Base-by-base conservation (phyloP, 176 grass and related monocot genomes). In the Canna indica region DNA sequence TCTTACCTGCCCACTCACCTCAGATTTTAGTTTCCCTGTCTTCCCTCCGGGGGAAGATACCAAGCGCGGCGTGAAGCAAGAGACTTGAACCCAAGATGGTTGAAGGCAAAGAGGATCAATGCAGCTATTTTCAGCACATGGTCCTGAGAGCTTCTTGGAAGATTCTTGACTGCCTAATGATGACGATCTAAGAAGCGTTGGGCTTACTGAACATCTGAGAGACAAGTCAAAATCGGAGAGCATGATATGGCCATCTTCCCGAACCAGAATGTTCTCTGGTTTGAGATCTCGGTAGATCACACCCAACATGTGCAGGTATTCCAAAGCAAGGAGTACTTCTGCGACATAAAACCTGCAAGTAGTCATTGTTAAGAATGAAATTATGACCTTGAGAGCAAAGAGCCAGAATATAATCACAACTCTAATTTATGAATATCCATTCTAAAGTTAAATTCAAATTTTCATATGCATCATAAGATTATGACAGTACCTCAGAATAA, bases 161-260 rank as follows among this genome's bases (percentile, higher is more conserved):
- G 82, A 75, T 27, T 86, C 65, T 25, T 76, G 72, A 32, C 83
- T 63, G 27, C 77, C 68, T 53, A 80, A 9, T 42, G 87, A 90
- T 28, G 87, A 81, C 64, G 87, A 83, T 16, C 71, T 72, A 35
- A 90, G 83, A 42, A 90, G 80, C 39, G 83, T 72, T 2, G 87
- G 75, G 27, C 81, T 90, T 63, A 90, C 87, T 0, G 87, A 76
- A 52, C 87, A 90, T 71, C 87, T 86, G 38, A 90, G 78, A 13
- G 87, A 90, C 16, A 90, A 78, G 68, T 90, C 87, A 73, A 90
- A 90, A 59, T 90, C 87, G 0, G 87, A 90, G 44, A 90, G 75
- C 87, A 90, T 90, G 38, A 90, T 90, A 57, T 90, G 87, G 22
- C 87, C 87, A 81, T 90, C 87, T 52, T 86, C 87, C 50, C 87